A percentile compares a stretch with the other conserved stretches of the same genome.
Conservation (phyloP, 768 basidiomycete genomes). For the Calocera viscosa region DNA sequence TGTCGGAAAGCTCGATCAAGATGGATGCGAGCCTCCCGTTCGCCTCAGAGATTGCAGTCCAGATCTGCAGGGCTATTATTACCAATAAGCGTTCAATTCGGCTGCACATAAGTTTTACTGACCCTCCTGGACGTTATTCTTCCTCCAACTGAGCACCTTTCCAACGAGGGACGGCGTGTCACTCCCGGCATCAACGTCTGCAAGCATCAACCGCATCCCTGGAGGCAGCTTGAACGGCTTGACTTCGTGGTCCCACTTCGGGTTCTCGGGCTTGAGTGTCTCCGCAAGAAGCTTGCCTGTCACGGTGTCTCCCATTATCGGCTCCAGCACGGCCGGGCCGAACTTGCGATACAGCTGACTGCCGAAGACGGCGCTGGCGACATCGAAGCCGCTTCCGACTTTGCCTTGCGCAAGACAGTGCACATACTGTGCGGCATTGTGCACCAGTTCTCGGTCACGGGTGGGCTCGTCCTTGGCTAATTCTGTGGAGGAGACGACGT, state of each 20-base stretch:
- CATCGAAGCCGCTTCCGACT: conserved; percentile 95
- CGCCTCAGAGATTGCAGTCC: conserved; percentile 17
- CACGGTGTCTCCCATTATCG: conserved; percentile 46
- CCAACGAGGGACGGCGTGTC: conserved; percentile 90
- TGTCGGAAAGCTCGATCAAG: conserved; percentile 13
- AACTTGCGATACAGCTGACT: conserved; percentile 89
- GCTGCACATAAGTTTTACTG: conserved; percentile 7
- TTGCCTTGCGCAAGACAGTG: conserved; percentile 98
- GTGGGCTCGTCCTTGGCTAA: conserved; percentile 33
- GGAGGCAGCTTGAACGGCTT: conserved; percentile 73
- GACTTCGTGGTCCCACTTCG: conserved; percentile 60
- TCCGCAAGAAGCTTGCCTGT: conserved; percentile 22
- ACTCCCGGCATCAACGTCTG: conserved; percentile 91
- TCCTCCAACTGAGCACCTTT: conserved; percentile 82
- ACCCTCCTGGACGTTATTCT: conserved; percentile 49
- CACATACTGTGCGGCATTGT: conserved; percentile 87
- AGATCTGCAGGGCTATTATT: conserved; percentile 17
- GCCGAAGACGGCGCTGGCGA: conserved; percentile 85
- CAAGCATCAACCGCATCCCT: conserved; percentile 69
- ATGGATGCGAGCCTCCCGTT: conserved; percentile 17
- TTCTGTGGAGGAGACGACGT: conserved; percentile 42
- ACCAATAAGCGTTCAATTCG: not conserved
- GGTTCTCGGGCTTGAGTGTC: conserved; percentile 37
- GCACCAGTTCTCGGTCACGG: conserved; percentile 49
- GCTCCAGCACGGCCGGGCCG: conserved; percentile 52